phyloP scores from a whole-genome alignment of 805 yeast genomes.

The Candida golubevii region DNA sequence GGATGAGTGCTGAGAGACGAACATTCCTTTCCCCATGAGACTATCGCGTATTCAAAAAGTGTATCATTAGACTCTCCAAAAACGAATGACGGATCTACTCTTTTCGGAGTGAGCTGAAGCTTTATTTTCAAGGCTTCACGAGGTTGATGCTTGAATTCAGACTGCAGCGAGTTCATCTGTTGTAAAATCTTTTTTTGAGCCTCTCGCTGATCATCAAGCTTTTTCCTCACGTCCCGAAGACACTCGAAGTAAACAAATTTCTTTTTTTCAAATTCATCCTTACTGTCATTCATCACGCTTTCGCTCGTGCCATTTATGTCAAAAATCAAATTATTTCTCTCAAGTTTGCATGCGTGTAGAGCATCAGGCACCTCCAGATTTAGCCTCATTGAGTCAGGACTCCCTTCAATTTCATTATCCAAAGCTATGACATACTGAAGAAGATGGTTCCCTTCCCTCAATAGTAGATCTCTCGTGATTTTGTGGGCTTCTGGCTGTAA shows the following conservation, averaged over 20 bases:
- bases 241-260: slow-evolving; percentile 22
- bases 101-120: slow-evolving; percentile 4
- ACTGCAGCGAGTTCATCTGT: background rate
- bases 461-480: slow-evolving; percentile 26
- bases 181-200: slow-evolving; percentile 18
- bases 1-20: slow-evolving; percentile 1
- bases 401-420: slow-evolving; percentile 24
- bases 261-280: slow-evolving; percentile 22
- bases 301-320: slow-evolving; percentile 33
- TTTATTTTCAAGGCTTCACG: background rate
- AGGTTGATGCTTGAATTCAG: background rate
- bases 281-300: slow-evolving; percentile 21
- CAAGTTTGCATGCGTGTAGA: slow-evolving; percentile 14
- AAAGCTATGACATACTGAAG: slow-evolving; percentile 32
- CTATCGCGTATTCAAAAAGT: slow-evolving; percentile 8
- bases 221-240: slow-evolving; percentile 20
- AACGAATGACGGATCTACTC: slow-evolving; percentile 4
- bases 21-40: slow-evolving; percentile 12
- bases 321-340: slow-evolving; percentile 27
- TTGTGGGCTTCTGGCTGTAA: slow-evolving; percentile 6
- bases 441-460: slow-evolving; percentile 34
- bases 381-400: slow-evolving; percentile 7
- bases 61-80: slow-evolving; percentile 4
- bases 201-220: slow-evolving; percentile 25
- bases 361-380: slow-evolving; percentile 4